Conservation (phyloP, 495 filamentous ascomycete genomes). For the Rhypophila decipiens region DNA sequence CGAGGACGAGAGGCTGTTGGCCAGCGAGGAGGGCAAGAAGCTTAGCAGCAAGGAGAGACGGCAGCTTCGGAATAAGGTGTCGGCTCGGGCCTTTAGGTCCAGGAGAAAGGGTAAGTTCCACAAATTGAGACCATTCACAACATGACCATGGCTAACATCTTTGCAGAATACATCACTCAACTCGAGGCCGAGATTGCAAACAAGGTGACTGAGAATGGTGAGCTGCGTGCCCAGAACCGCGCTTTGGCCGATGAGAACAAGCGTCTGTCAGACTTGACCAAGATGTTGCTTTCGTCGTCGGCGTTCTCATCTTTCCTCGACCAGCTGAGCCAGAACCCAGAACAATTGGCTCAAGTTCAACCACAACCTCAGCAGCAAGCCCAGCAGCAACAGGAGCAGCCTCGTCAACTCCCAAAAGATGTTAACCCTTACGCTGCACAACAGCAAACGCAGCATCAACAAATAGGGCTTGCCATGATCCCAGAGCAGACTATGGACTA, state of each 20-base stretch:
- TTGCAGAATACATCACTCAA: conserved; percentile 83
- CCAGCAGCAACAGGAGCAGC: conserved; percentile 25
- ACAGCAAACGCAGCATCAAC: conserved; percentile 48
- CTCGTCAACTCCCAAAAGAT: conserved; percentile 54
- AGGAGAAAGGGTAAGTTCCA: conserved; percentile 81
- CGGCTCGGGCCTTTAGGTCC: conserved; percentile 90
- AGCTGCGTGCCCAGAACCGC: conserved; percentile 66
- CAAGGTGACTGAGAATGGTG: conserved; percentile 63
- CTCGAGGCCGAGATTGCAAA: conserved; percentile 78
- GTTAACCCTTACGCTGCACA: conserved; percentile 52
- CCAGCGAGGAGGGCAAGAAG: conserved; percentile 96
- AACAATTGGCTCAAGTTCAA: conserved; percentile 24
- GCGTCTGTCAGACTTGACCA: conserved; percentile 68
- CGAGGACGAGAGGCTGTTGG: conserved; percentile 87
- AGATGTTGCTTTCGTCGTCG: conserved; percentile 79
- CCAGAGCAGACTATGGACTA: conserved; percentile 68
- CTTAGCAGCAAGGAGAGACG: conserved; percentile 89
- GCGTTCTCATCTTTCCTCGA: conserved; percentile 78
- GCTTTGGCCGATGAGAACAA: conserved; percentile 72
- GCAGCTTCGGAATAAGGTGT: conserved; percentile 96
- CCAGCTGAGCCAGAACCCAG: conserved; percentile 54
- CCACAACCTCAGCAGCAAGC: conserved; percentile 26
- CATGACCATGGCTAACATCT: conserved; percentile 51
- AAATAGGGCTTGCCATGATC: conserved; percentile 66
- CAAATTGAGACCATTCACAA: no score